A percentile compares a stretch with the other conserved stretches of the same genome.
Evolutionary conservation across 2,329 filamentous ascomycete genomes (phyloP).

Genomic region (Phyllosticta citriasiana): DNA sequence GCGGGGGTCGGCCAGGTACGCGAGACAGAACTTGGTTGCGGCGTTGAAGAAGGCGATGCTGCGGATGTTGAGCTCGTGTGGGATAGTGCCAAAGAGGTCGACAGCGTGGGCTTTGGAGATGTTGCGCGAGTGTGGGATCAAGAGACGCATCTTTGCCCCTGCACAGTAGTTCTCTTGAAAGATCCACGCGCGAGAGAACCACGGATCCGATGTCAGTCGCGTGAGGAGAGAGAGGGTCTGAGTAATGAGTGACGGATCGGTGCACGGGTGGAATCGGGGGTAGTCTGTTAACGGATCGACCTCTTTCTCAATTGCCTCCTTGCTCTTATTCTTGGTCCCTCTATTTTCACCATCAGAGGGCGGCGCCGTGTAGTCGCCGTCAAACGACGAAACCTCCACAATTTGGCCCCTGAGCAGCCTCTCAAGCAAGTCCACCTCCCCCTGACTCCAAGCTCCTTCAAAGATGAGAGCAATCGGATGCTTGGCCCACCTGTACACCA

Average conservation of each 20-base stretch:
- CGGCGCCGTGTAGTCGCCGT: neutral
- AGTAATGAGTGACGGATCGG: neutral
- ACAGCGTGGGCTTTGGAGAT: neutral
- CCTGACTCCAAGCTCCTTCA: neutral
- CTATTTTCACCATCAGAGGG: neutral
- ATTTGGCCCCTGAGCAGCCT: neutral
- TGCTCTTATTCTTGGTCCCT: no score
- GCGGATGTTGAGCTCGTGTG: constrained; percentile 4
- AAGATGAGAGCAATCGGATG: constrained; percentile 11
- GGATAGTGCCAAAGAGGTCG: neutral
- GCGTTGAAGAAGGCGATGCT: constrained; percentile 8
- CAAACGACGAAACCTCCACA: neutral
- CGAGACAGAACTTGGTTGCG: constrained; percentile 8
- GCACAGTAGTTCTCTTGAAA: constrained; percentile 13
- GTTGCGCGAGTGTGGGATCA: constrained; percentile 1
- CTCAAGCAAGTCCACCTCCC: constrained; percentile 1
- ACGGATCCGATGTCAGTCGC: constrained; percentile 10
- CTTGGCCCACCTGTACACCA: constrained; percentile 9
- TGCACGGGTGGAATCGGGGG: neutral
- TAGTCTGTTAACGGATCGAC: neutral
- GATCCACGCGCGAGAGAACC: constrained; percentile 12
- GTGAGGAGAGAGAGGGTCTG: neutral
- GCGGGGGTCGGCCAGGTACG: neutral
- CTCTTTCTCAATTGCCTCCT: neutral
- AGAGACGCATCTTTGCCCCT: constrained; percentile 7